These are phyloP conservation scores for Metschnikowia anglica DNA, from an alignment of 805 yeast species.

Conservation along the genomic window DNA sequence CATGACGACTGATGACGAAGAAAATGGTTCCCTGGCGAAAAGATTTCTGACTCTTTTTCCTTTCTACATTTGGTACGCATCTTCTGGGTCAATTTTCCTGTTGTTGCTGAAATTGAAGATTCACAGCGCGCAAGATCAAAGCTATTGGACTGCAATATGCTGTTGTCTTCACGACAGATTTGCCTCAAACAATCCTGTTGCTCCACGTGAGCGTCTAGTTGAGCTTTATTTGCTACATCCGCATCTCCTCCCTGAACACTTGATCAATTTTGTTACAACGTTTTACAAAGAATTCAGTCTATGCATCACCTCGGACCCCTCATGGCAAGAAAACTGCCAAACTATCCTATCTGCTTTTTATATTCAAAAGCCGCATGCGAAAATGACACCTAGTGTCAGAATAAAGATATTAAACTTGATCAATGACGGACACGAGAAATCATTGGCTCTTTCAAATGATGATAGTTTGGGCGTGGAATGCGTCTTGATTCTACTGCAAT, in stretches of 20 bases:
- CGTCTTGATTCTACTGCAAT: constrained; percentile 32
- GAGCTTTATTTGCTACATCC: constrained; percentile 41
- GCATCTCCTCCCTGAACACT: constrained; percentile 34
- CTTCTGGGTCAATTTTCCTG: constrained; percentile 40
- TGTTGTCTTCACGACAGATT: constrained; percentile 32
- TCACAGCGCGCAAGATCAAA: constrained; percentile 28
- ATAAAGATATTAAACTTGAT: constrained; percentile 35
- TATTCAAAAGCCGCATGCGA: constrained; percentile 18
- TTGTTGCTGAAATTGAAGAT: constrained; percentile 29
- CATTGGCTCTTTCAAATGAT: constrained; percentile 31
- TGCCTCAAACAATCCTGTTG: constrained; percentile 35
- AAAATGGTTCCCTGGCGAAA: constrained; percentile 11
- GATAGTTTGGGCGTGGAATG: constrained; percentile 32
- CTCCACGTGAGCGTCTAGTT: constrained; percentile 45
- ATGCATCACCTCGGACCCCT: constrained; percentile 52
- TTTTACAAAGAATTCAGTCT: constrained; percentile 48
- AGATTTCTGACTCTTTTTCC: constrained; percentile 31
- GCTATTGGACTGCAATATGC: constrained; percentile 37
- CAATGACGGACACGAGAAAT: constrained; percentile 36
- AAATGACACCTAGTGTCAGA: constrained; percentile 26
- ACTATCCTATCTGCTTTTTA: constrained; percentile 48
- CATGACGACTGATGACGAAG: constrained; percentile 25
- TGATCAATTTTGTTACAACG: constrained; percentile 45
- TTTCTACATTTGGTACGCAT: constrained; percentile 42
- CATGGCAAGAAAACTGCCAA: constrained; percentile 51